A percentile compares a stretch with the other conserved stretches of the same genome.
Evolutionary conservation across 495 filamentous ascomycete species (phyloP).

Genomic region (Penicillium pancosmium): DNA sequence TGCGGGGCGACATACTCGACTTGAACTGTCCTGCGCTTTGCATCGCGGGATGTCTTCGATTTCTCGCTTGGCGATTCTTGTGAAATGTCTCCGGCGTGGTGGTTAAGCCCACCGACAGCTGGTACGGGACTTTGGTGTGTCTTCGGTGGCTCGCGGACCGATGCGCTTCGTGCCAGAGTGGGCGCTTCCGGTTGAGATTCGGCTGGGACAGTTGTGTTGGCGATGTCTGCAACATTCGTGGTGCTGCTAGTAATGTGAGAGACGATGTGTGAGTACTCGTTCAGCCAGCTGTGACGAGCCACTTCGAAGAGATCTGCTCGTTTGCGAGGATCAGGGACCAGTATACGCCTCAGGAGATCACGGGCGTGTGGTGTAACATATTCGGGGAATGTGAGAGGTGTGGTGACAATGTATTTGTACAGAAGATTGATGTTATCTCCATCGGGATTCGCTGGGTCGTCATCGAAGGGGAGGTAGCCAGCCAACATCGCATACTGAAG

Average conservation of each 20-base stretch:
- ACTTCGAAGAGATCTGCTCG: slow-evolving; percentile 97
- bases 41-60: slow-evolving; percentile 69
- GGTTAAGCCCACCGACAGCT: slow-evolving; percentile 66
- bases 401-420: slow-evolving; percentile 99
- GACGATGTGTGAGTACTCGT: slow-evolving; percentile 92
- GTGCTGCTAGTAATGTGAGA: slow-evolving; percentile 95
- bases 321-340: slow-evolving; percentile 95
- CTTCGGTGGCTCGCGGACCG: slow-evolving; percentile 86
- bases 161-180: slow-evolving; percentile 77
- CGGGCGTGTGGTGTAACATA: slow-evolving; percentile 97
- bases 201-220: slow-evolving; percentile 71
- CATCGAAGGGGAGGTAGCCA: slow-evolving; percentile 98
- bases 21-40: slow-evolving; percentile 92
- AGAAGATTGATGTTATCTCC: slow-evolving; percentile 99
- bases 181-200: slow-evolving; percentile 61
- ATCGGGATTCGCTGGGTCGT: slow-evolving; percentile 97
- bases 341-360: slow-evolving; percentile 86
- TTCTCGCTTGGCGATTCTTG: slow-evolving; percentile 63
- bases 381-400: slow-evolving; percentile 96
- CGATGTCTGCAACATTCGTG: slow-evolving; percentile 83
- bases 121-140: slow-evolving; percentile 57
- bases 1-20: slow-evolving; percentile 96
- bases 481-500: slow-evolving; percentile 96
- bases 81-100: slow-evolving; percentile 78
- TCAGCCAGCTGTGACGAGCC: slow-evolving; percentile 96